Conservation (phyloP, 2,329 filamentous ascomycete genomes). For the Fusarium armeniacum region DNA sequence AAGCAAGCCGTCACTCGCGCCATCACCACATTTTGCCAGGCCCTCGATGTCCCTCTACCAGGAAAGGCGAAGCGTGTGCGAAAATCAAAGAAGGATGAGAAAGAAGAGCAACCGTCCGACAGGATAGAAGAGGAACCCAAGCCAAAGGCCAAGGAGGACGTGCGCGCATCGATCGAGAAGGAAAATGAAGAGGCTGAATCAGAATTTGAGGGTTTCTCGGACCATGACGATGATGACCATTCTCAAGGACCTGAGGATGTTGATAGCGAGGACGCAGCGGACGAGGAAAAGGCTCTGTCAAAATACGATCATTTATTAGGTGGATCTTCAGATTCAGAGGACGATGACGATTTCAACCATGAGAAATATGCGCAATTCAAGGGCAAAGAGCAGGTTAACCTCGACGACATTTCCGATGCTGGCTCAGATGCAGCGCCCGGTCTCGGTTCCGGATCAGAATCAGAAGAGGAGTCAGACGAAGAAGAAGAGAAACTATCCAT, state of each 20-base stretch:
- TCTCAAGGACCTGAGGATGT: slow-evolving; percentile 33
- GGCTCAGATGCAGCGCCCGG: slow-evolving; percentile 54
- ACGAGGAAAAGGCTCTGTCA: slow-evolving; percentile 54
- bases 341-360: slow-evolving; percentile 58
- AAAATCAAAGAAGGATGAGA: slow-evolving; percentile 53
- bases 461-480: slow-evolving; percentile 10
- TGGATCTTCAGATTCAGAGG: slow-evolving; percentile 57
- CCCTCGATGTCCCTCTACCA: slow-evolving; percentile 63
- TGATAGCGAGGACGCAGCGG: slow-evolving; percentile 47
- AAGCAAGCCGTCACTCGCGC: slow-evolving; percentile 65
- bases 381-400: slow-evolving; percentile 55
- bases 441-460: slow-evolving; percentile 47
- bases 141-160: slow-evolving; percentile 32
- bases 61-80: slow-evolving; percentile 55
- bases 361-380: slow-evolving; percentile 52
- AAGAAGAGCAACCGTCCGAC: slow-evolving; percentile 50
- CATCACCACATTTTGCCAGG: slow-evolving; percentile 63
- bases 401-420: slow-evolving; percentile 59
- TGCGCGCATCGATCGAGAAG: slow-evolving; percentile 41
- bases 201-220: slow-evolving; percentile 57
- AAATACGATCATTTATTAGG: slow-evolving; percentile 64
- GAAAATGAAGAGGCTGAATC: slow-evolving; percentile 53
- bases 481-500: slow-evolving; percentile 42
- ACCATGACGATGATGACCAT: slow-evolving; percentile 29
- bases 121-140: slow-evolving; percentile 38